Evolutionary conservation across 2,329 filamentous ascomycete species (phyloP).

Genomic region (Thelonectria rubi): DNA sequence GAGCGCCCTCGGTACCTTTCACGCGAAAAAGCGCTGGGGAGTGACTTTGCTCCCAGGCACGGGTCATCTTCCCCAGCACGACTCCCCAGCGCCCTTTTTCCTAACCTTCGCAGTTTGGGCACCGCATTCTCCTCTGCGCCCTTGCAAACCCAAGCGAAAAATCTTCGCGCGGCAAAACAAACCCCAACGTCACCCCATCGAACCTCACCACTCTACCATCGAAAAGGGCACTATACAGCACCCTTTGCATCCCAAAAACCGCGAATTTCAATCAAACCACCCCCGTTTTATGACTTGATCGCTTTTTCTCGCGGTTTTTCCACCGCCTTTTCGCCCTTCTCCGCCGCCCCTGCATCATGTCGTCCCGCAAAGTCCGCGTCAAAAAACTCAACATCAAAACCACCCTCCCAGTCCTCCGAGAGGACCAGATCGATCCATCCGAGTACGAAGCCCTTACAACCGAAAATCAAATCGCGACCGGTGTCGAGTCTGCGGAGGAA

Average conservation of each 20-base stretch:
- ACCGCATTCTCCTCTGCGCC: slow-evolving; percentile 29
- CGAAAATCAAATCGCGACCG: slow-evolving; percentile 88
- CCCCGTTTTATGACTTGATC: slow-evolving; percentile 68
- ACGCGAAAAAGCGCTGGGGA: slow-evolving; percentile 28
- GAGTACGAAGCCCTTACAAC: slow-evolving; percentile 88
- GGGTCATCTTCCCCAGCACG: slow-evolving; percentile 38
- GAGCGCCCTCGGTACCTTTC: slow-evolving; percentile 44
- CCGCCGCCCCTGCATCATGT: slow-evolving; percentile 60
- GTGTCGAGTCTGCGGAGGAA: slow-evolving; percentile 97
- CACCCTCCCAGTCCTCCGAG: slow-evolving; percentile 84
- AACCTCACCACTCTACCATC: slow-evolving; percentile 60
- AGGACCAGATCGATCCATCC: slow-evolving; percentile 87
- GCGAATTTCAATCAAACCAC: slow-evolving; percentile 63
- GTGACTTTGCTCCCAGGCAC: slow-evolving; percentile 42
- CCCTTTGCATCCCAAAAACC: slow-evolving; percentile 59
- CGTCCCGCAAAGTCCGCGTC: slow-evolving; percentile 77
- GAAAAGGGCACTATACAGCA: slow-evolving; percentile 60
- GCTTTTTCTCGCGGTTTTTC: slow-evolving; percentile 71
- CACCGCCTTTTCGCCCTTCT: slow-evolving; percentile 55
- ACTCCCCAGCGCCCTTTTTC: slow-evolving; percentile 26
- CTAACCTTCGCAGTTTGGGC: slow-evolving; percentile 23
- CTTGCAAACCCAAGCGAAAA: slow-evolving; percentile 57
- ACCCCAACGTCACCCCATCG: slow-evolving; percentile 66
- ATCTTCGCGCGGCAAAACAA: slow-evolving; percentile 64
- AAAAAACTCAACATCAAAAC: slow-evolving; percentile 95